Conservation (phyloP, 805 yeast genomes). For the Metschnikowia amazonensis region DNA sequence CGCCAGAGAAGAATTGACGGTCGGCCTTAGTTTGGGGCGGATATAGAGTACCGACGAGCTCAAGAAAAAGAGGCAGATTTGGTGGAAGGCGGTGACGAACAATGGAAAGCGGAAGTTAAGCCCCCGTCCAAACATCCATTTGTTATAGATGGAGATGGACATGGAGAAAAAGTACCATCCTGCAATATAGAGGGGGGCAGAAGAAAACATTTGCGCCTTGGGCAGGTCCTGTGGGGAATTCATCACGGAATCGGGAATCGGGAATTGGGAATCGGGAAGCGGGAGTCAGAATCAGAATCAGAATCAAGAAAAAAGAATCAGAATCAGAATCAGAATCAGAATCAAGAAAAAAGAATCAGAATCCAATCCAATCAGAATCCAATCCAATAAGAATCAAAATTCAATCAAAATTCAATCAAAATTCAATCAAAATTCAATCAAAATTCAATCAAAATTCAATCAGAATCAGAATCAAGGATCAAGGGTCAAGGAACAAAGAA, state of each 20-base stretch:
- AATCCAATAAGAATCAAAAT: no score
- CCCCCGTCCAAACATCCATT: slow-evolving; percentile 93
- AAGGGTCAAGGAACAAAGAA: no score
- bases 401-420: no score
- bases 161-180: slow-evolving; percentile 75
- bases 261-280: not conserved
- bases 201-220: not conserved
- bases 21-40: slow-evolving; percentile 48
- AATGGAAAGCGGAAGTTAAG: slow-evolving; percentile 81
- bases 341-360: no score
- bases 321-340: no score
- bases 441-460: no score
- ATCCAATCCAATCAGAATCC: no score
- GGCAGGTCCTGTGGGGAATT: slow-evolving; percentile 1
- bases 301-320: no score
- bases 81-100: slow-evolving; percentile 81
- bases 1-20: slow-evolving; percentile 12
- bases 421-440: no score
- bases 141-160: slow-evolving; percentile 76
- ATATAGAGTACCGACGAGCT: slow-evolving; percentile 45
- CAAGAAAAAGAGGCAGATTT: slow-evolving; percentile 57
- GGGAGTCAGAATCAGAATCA: not conserved
- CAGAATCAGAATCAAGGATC: no score
- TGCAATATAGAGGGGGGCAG: slow-evolving; percentile 29
- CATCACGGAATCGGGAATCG: no score